Conservation (phyloP, 129 eudicot genomes). For the Arctium minus region DNA sequence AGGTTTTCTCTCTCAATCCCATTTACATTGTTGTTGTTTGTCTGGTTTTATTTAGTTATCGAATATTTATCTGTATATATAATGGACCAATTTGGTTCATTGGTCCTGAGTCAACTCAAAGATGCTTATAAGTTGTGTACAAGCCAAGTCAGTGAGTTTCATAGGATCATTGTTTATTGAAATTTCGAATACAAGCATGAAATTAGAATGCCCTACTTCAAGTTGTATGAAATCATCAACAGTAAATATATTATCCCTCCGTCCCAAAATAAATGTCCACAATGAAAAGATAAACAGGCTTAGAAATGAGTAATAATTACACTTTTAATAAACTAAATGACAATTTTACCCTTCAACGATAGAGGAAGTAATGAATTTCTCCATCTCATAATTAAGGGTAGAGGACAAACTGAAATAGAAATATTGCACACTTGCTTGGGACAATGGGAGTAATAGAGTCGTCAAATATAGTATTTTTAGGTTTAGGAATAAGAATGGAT, state of each 20-base stretch:
- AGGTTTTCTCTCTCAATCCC: slow-evolving; percentile 40
- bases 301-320: too few species aligned
- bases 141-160: background rate
- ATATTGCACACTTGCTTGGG: too few species aligned
- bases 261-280: background rate
- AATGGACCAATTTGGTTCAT: background rate
- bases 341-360: background rate
- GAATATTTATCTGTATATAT: background rate
- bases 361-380: background rate
- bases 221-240: background rate
- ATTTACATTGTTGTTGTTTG: background rate
- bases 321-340: background rate
- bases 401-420: too few species aligned
- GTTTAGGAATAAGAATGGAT: too few species aligned
- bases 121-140: background rate
- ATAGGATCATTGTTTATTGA: background rate
- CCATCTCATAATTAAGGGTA: too few species aligned
- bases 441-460: too few species aligned
- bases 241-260: background rate
- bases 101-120: background rate
- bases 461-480: too few species aligned
- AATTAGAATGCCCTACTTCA: background rate
- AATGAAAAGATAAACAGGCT: background rate
- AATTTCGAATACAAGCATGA: background rate
- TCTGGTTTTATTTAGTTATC: background rate